These are phyloP conservation scores for Phytopythium sindhum DNA, from an alignment of 352 stramenopile species.

Conservation along the genomic window DNA sequence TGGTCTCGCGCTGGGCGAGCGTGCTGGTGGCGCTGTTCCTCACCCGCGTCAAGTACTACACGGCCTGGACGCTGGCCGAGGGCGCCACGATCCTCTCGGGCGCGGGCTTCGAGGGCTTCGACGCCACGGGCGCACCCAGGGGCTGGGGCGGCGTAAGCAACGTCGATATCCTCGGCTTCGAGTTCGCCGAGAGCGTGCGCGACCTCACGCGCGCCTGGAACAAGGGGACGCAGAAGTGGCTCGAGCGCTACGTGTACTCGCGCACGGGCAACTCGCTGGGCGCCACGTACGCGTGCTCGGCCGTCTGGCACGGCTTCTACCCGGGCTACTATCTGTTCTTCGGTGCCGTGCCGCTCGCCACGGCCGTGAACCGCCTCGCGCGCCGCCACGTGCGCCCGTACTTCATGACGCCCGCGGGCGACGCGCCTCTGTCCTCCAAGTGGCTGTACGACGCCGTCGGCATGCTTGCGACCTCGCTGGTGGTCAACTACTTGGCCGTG, in stretches of 20 bases:
- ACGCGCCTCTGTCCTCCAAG: conserved; percentile 25
- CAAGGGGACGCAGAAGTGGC: conserved; percentile 95
- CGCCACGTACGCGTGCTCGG: conserved; percentile 91
- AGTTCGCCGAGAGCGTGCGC: conserved; percentile 90
- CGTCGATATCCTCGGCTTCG: conserved; percentile 95
- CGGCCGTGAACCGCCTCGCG: conserved; percentile 62
- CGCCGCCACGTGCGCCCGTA: conserved; percentile 49
- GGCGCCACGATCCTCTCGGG: conserved; percentile 79
- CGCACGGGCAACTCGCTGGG: conserved; percentile 89
- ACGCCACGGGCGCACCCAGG: conserved; percentile 77
- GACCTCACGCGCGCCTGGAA: conserved; percentile 93
- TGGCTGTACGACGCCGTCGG: conserved; percentile 56
- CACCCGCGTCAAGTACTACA: conserved; percentile 95
- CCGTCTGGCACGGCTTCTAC: conserved; percentile 98
- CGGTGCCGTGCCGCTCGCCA: conserved; percentile 54
- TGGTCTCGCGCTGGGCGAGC: conserved; percentile 59
- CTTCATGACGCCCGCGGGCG: conserved; percentile 33
- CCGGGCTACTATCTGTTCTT: conserved; percentile 97
- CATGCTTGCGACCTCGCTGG: conserved; percentile 49
- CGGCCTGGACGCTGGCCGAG: conserved; percentile 92
- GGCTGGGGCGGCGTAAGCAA: conserved; percentile 96
- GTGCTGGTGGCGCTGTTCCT: conserved; percentile 91
- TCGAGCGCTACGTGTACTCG: conserved; percentile 95
- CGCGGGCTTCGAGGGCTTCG: conserved; percentile 94
- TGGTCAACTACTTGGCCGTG: conserved; percentile 71